Conservation (phyloP, 345 rosid genomes). For the Pugionium cornutum region DNA sequence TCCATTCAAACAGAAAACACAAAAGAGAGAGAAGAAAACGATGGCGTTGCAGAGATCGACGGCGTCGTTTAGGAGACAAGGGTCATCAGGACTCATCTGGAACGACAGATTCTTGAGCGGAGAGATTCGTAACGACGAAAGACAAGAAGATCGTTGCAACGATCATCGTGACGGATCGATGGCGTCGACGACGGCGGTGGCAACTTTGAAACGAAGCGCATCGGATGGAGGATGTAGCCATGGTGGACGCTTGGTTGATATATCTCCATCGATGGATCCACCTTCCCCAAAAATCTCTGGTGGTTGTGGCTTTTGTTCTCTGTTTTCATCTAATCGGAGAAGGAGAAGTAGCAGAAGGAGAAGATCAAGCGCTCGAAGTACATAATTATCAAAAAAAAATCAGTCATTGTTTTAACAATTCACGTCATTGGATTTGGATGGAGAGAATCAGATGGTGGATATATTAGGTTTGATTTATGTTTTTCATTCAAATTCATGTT, state of each 20-base stretch:
- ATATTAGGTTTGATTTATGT: slow-evolving; percentile 18
- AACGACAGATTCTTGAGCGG: slow-evolving; percentile 58
- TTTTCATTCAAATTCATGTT: neutral
- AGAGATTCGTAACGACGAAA: slow-evolving; percentile 43
- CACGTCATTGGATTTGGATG: too few relatives aligned
- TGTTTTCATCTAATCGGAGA: slow-evolving; percentile 40
- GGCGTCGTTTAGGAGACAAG: slow-evolving; percentile 81
- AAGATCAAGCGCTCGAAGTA: slow-evolving; percentile 25
- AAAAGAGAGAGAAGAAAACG: slow-evolving; percentile 13
- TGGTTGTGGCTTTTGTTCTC: slow-evolving; percentile 60
- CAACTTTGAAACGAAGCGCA: slow-evolving; percentile 38
- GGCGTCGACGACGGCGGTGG: neutral
- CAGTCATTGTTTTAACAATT: too few relatives aligned
- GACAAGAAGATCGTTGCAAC: slow-evolving; percentile 30
- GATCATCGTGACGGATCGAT: slow-evolving; percentile 41
- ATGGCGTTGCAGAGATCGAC: slow-evolving; percentile 64
- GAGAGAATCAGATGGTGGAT: too few relatives aligned
- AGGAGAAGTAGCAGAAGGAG: slow-evolving; percentile 39
- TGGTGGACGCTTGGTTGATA: slow-evolving; percentile 32
- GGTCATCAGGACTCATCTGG: slow-evolving; percentile 86
- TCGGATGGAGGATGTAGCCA: slow-evolving; percentile 41
- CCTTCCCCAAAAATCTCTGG: slow-evolving; percentile 61
- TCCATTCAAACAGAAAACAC: slow-evolving; percentile 2
- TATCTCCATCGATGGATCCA: slow-evolving; percentile 50
- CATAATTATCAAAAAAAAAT: neutral